phyloP scores from a whole-genome alignment of 805 yeast species.

The Cyberlindnera subsufficiens region DNA sequence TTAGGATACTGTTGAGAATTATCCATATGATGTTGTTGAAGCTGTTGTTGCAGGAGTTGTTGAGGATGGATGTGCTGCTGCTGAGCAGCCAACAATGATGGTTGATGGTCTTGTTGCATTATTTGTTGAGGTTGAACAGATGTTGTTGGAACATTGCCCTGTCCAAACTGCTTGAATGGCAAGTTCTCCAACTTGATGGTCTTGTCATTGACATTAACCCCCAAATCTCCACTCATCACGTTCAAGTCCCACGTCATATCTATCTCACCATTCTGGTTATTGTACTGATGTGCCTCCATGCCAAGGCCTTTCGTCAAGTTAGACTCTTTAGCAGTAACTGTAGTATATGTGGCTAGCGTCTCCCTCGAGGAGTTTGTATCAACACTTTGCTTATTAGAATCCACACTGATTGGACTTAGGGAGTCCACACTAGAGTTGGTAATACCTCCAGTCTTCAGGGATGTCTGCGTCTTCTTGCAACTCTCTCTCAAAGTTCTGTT shows the following conservation, averaged over 20 bases:
- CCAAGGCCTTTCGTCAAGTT: slow-evolving; percentile 18
- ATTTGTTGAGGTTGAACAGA: slow-evolving; percentile 12
- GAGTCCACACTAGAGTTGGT: slow-evolving; percentile 13
- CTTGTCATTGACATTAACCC: slow-evolving; percentile 11
- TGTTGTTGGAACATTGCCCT: slow-evolving; percentile 2
- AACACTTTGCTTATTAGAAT: slow-evolving; percentile 19
- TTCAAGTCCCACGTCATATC: slow-evolving; percentile 35
- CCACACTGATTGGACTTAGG: slow-evolving; percentile 17
- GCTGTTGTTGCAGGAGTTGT: slow-evolving; percentile 9
- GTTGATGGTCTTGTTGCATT: slow-evolving; percentile 8
- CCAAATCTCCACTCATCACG: slow-evolving; percentile 21
- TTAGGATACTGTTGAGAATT: slow-evolving; percentile 1
- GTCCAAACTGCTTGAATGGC: slow-evolving; percentile 5
- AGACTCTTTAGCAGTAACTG: slow-evolving; percentile 10
- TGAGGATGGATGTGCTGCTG: slow-evolving; percentile 12
- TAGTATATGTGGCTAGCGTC: slow-evolving; percentile 4
- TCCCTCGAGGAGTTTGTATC: slow-evolving; percentile 17
- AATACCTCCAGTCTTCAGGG: slow-evolving; percentile 1
- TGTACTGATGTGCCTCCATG: background rate
- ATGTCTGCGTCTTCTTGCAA: slow-evolving; percentile 13
- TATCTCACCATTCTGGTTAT: slow-evolving; percentile 32
- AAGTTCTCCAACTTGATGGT: slow-evolving; percentile 10
- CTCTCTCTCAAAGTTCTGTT: slow-evolving; percentile 25
- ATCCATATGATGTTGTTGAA: slow-evolving; percentile 8
- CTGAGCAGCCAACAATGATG: slow-evolving; percentile 1